These are phyloP conservation scores for Viridothelium virens DNA, from an alignment of 495 filamentous ascomycete genomes.

Conservation along the genomic window DNA sequence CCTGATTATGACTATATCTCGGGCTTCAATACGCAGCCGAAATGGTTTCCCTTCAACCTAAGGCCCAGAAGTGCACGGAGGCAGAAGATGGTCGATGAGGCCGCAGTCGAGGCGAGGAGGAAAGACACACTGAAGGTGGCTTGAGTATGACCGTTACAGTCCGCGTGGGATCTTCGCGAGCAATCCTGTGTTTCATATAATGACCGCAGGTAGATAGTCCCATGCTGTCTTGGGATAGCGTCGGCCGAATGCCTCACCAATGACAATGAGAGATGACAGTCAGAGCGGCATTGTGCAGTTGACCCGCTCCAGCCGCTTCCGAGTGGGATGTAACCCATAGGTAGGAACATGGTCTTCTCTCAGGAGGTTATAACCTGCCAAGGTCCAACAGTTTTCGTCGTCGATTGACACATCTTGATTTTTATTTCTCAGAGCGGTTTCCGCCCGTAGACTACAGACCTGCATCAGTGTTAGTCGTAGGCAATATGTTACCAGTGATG, in stretches of 20 bases:
- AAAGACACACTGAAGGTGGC: background rate
- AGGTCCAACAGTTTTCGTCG: background rate
- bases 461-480: background rate
- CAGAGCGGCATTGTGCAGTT: background rate
- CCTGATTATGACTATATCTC: slow-evolving; percentile 46
- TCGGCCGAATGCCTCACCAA: background rate
- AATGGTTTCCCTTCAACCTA: slow-evolving; percentile 7
- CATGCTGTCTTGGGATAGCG: too few relatives aligned
- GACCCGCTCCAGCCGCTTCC: background rate
- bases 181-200: too few relatives aligned
- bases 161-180: background rate
- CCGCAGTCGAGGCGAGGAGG: background rate
- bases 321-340: background rate
- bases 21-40: slow-evolving; percentile 40
- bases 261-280: background rate
- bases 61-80: slow-evolving; percentile 34
- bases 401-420: background rate
- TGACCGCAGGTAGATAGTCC: too few relatives aligned
- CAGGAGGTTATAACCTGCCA: too few relatives aligned
- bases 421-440: background rate
- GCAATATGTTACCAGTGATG: background rate
- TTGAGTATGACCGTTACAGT: background rate
- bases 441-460: slow-evolving; percentile 3
- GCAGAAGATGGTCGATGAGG: slow-evolving; percentile 9
- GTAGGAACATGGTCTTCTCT: background rate